Conservation (phyloP, 441 rosid species). For the Erodium texanum region DNA sequence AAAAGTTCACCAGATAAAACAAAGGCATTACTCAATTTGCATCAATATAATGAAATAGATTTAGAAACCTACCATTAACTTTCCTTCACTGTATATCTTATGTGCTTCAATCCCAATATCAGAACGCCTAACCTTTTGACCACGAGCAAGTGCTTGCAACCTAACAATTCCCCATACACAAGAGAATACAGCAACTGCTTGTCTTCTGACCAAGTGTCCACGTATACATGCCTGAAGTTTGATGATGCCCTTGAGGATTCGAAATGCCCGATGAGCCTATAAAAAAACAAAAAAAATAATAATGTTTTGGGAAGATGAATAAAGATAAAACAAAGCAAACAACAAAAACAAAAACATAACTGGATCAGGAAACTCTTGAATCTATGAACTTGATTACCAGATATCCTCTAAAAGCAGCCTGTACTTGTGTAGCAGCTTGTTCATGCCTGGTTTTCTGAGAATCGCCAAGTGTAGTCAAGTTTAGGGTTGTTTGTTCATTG, state of each 20-base stretch:
- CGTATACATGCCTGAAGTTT: slow-evolving; percentile 56
- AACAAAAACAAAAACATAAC: neutral
- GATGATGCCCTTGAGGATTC: slow-evolving; percentile 45
- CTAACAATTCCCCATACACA: slow-evolving; percentile 48
- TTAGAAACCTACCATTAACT: slow-evolving; percentile 36
- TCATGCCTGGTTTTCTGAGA: slow-evolving; percentile 26
- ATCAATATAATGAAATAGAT: neutral
- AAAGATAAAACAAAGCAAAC: too few species aligned
- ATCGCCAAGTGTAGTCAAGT: slow-evolving; percentile 29
- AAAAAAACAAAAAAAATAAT: neutral
- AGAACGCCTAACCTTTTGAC: slow-evolving; percentile 42
- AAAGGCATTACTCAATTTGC: neutral
- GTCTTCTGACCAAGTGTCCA: slow-evolving; percentile 60
- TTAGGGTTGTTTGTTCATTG: slow-evolving; percentile 11
- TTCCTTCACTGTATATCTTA: slow-evolving; percentile 26
- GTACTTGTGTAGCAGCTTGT: neutral
- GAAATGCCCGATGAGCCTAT: slow-evolving; percentile 47
- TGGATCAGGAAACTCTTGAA: neutral
- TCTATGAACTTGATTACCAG: slow-evolving; percentile 6
- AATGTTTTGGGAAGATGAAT: neutral
- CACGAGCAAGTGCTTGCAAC: slow-evolving; percentile 49
- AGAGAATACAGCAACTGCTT: slow-evolving; percentile 54
- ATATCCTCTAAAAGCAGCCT: slow-evolving; percentile 14
- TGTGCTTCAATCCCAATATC: slow-evolving; percentile 31
- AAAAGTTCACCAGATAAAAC: neutral